Evolutionary conservation across 768 basidiomycete species (phyloP), one percentile per base, ranked within the genome.

Genomic region (Pholiota conissans): DNA sequence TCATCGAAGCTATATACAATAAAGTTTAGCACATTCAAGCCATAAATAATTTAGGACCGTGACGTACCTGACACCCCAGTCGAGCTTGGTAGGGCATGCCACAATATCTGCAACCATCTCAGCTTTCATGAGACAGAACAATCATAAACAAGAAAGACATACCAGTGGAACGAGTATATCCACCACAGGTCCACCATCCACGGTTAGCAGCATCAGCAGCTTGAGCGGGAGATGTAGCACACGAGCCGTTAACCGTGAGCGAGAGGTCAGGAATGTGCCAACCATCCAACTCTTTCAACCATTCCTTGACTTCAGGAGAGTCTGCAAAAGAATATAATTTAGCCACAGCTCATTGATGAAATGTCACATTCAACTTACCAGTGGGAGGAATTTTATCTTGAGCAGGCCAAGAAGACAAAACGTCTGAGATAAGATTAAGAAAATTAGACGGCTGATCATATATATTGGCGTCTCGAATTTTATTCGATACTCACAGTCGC

Each of bases 101-200:
- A 81, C 78, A 61, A 93, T 85, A 69, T 93, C 78, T 79, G 52
- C 10, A 40, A 59, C 60, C 10, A 35, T 13, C 22, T 55, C 48
- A 32, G 7, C 9, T 14, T 18, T 2, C 16, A 8, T 39, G 14
- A 18, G 20, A 16, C n/a, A 37, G 2, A 7, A 24, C 32, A 8
- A 10, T 6, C 20, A 39, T n/a, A 27, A 34, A 40, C 52, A 0
- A 46, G n/a, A 11, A 20, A 24, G 11, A 59, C 63, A 24, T 48
- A 79, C 77, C 84, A 16, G 78, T 80, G 47, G 62, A 56, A 7
- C 87, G 79, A 13, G 85, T 86, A 63, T 77, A 78, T 3, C 87
- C 87, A 67, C 91, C 89, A 63, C 93, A 95, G 22, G 93, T 91
- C 93, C 93, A 95, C 93, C 93, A 95, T 50, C 92, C 91, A 60